These are phyloP conservation scores for Erysimum cheiranthoides DNA, from an alignment of 345 rosid species.

Conservation along the genomic window DNA sequence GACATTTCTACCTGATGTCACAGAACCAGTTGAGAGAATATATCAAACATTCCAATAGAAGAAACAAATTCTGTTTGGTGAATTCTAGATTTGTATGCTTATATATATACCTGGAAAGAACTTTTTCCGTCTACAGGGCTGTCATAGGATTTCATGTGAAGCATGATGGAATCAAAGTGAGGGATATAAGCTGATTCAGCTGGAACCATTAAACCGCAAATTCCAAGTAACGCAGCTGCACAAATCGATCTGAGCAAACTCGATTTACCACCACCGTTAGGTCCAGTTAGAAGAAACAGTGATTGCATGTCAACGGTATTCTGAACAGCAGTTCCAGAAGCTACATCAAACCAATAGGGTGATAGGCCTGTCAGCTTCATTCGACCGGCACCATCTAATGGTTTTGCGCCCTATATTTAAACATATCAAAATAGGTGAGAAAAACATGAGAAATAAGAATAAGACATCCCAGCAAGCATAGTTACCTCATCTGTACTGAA, in stretches of 20 bases:
- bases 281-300: constrained; percentile 88
- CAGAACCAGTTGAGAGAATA: constrained; percentile 4
- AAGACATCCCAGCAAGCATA: constrained; percentile 2
- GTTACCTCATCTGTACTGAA: constrained; percentile 65
- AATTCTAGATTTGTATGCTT: neutral
- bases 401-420: constrained; percentile 52
- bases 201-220: constrained; percentile 94
- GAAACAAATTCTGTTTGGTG: constrained; percentile 22
- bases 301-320: constrained; percentile 89
- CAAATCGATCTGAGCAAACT: constrained; percentile 95
- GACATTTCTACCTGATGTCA: constrained; percentile 89
- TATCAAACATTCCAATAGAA: constrained; percentile 14
- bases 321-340: constrained; percentile 81
- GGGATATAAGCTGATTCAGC: constrained; percentile 89
- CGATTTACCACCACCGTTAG: constrained; percentile 99
- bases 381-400: constrained; percentile 46
- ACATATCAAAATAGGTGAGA: constrained; percentile 13
- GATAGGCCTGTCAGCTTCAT: constrained; percentile 78
- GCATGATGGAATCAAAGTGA: constrained; percentile 90
- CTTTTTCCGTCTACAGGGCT: constrained; percentile 98
- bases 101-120: constrained; percentile 79
- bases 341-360: constrained; percentile 94
- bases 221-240: constrained; percentile 90
- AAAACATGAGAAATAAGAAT: constrained; percentile 19
- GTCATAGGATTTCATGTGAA: constrained; percentile 98